Conservation (phyloP, 2,329 filamentous ascomycete genomes). For the Ceratocystis variospora region DNA sequence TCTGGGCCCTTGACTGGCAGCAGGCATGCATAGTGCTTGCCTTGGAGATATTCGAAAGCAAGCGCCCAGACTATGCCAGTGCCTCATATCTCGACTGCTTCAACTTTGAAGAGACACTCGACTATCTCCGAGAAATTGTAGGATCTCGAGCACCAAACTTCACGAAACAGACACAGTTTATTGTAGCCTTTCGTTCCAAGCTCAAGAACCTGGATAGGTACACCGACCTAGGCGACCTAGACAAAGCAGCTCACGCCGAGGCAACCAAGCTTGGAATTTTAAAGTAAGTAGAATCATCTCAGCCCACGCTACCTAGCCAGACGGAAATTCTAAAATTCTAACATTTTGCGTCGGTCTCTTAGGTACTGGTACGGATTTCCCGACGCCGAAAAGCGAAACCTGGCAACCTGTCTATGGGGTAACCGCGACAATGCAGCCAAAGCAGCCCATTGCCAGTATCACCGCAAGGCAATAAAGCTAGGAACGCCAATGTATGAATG, state of each 20-base stretch:
- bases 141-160: conserved; percentile 36
- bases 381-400: conserved; percentile 55
- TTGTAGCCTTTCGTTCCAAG: conserved; percentile 68
- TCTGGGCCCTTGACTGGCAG: conserved; percentile 50
- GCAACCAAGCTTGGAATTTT: conserved; percentile 70
- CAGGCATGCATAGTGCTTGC: conserved; percentile 59
- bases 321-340: not conserved
- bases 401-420: conserved; percentile 66
- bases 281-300: conserved; percentile 40
- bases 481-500: conserved; percentile 48
- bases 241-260: conserved; percentile 67
- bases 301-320: not conserved
- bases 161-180: conserved; percentile 57
- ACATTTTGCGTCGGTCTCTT: conserved; percentile 2
- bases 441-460: conserved; percentile 46
- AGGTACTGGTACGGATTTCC: conserved; percentile 80
- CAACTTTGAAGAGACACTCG: conserved; percentile 57
- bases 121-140: conserved; percentile 34
- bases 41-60: conserved; percentile 47
- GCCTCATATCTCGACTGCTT: conserved; percentile 59
- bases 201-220: conserved; percentile 55
- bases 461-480: conserved; percentile 51
- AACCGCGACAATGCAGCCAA: conserved; percentile 44
- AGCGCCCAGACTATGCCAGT: conserved; percentile 60
- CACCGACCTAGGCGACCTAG: conserved; percentile 54